Evolutionary conservation across 2,329 filamentous ascomycete genomes (phyloP).

Genomic region (Fusarium nodosum): DNA sequence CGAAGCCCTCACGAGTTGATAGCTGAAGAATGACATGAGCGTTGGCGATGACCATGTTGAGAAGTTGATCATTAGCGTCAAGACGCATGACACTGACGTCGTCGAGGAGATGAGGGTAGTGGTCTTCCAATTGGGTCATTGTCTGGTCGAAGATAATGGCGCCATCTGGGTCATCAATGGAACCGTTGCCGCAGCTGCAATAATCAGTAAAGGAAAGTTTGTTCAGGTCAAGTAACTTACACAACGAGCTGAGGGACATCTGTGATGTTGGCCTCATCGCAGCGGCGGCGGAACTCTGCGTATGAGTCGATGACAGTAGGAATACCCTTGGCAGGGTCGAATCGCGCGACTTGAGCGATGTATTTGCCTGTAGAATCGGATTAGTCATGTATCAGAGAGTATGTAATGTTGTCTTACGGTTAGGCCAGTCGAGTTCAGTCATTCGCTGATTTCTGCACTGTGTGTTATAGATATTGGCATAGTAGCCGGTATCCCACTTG

Average conservation of each 20-base stretch:
- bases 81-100: constrained; percentile 83
- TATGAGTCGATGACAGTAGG: constrained; percentile 82
- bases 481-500: constrained; percentile 78
- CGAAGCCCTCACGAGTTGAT: constrained; percentile 85
- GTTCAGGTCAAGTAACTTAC: constrained; percentile 50
- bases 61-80: constrained; percentile 81
- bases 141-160: constrained; percentile 79
- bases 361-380: constrained; percentile 68
- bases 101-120: constrained; percentile 71
- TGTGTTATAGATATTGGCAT: constrained; percentile 78
- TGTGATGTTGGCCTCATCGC: constrained; percentile 65
- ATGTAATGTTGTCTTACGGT: constrained; percentile 52
- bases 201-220: constrained; percentile 9
- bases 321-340: constrained; percentile 87
- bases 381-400: neutral
- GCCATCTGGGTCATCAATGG: constrained; percentile 84
- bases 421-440: constrained; percentile 66
- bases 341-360: constrained; percentile 84
- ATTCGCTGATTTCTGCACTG: constrained; percentile 71
- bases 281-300: constrained; percentile 75
- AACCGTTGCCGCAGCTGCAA: constrained; percentile 77
- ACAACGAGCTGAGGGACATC: constrained; percentile 79
- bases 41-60: constrained; percentile 81
- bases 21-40: constrained; percentile 82
- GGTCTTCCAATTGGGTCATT: constrained; percentile 73